Evolutionary conservation across 129 eudicot species (phyloP), one percentile per base, ranked within the genome.

Genomic region (Lactuca sativa): DNA sequence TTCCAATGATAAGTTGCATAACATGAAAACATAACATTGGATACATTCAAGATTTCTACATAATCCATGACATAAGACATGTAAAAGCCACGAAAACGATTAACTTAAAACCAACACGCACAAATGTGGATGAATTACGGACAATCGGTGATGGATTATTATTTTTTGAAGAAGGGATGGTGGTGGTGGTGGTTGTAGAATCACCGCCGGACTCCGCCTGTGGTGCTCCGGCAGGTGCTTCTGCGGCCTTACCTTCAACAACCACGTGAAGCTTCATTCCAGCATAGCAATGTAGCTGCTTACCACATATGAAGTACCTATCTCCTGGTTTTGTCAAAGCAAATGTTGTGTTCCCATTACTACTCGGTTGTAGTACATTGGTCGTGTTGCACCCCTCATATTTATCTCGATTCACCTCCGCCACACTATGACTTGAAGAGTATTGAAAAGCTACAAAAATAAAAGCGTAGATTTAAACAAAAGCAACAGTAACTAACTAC

Each of bases 231-330:
- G 84, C 89, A 3, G 95, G 74, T 62, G 70, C 87, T 7, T 79
- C 78, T 32, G 66, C 81, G 21, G 47, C 64, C 63, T 59, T 38
- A 21, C 48, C 83, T 5, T 78, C 80, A 7, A 81, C 89, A 4
- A 38, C 51, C 4, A 89, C 90, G 11, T 77, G 88, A 60, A 89
- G 82, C 77, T 86, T 89, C 96, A 89, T 86, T 55, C 96, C 96
- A 6, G 87, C 92, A 7, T 74, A 81, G 55, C 96, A 86, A 65
- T 89, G 88, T 59, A 89, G 70, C 65, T 58, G 77, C 77, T 86
- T 86, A 16, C 90, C 90, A 53, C 92, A 86, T 40, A 86, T 58
- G 34, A 86, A 89, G 60, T 83, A 86, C 53, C 59, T 71, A 37
- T 86, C 80, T 12, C 96, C 96, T 0, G 92, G 84, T 44, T 52